These are phyloP conservation scores for Gynandropsis gynandra DNA, from an alignment of 345 rosid species.

Conservation along the genomic window DNA sequence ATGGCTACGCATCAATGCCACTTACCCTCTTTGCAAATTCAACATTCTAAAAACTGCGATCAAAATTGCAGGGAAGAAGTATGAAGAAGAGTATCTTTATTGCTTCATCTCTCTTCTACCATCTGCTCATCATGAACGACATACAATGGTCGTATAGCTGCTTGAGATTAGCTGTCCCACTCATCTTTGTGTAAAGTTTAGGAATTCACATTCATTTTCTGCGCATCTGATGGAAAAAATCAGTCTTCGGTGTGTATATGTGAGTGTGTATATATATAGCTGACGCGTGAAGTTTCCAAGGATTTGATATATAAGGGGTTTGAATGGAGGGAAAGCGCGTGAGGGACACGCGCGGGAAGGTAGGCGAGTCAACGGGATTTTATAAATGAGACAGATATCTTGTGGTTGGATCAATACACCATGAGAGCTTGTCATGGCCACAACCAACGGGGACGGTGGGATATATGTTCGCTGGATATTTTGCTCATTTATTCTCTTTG, in stretches of 20 bases:
- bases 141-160: too few species aligned
- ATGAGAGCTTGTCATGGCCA: conserved; percentile 22
- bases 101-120: too few species aligned
- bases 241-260: not conserved
- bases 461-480: not conserved
- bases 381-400: conserved; percentile 16
- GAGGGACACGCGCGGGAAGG: conserved; percentile 13
- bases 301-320: conserved; percentile 31
- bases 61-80: too few species aligned
- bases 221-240: too few species aligned
- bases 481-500: conserved; percentile 1
- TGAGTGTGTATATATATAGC: conserved; percentile 5
- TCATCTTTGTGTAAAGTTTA: too few species aligned
- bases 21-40: too few species aligned
- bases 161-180: too few species aligned
- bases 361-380: conserved; percentile 16
- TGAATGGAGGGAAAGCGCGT: conserved; percentile 10
- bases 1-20: too few species aligned
- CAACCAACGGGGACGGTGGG: not conserved
- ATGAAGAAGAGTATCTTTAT: too few species aligned
- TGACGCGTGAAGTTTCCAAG: conserved; percentile 18
- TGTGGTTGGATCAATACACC: conserved; percentile 18
- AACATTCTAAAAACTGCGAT: too few species aligned
- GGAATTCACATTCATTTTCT: too few species aligned
- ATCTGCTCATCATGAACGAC: too few species aligned